Base-by-base conservation (phyloP, 306 rosid genomes). In the Pterocarpus santalinus region DNA sequence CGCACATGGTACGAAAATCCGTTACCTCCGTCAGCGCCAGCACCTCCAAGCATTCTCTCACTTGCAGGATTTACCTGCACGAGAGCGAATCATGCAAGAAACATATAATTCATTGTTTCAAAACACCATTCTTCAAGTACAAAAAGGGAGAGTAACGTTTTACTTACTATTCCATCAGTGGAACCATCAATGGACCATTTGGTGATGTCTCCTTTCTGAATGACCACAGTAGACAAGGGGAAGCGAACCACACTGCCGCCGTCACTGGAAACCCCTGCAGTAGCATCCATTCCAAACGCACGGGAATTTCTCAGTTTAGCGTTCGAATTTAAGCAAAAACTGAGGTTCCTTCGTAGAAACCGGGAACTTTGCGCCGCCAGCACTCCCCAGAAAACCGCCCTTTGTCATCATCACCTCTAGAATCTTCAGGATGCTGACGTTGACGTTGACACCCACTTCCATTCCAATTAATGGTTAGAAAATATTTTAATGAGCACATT, bases 21-120 rank as follows among this genome's bases (percentile, higher is more conserved):
- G 5, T 76, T 85, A 95, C 99, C 99, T 90, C 99, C 99, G 81
- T 95, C 97, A 5, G 95, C 99, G 22, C 95, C 97, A 8, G 91
- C 97, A 76, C 97, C 97, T 83, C 99, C 99, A 64, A 93, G 95
- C 99, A 95, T 95, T 83, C 82, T 84, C 85, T 93, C 92, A 60
- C 93, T 95, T 15, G 97, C 99, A 5, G 99, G 95, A 90, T 93
- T 95, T 16, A 95, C 97, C 99, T 95, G 79, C 33, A 17, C 51
- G 69, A 46, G 1, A 77, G 52, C 65, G 46, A 1, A 70, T 7
- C 56, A 75, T 65, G 22, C 52, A 65, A 49, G 16, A 60, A 65
- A 43, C 9, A 4, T 33, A 5, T 49, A 65, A 66, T 9, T 15
- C 13, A 33, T 28, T 49, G 14, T 12, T 49, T 46, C 16, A 3